A percentile compares a stretch with the other conserved stretches of the same genome.
Evolutionary conservation across 345 rosid species (phyloP).

Genomic region (Eutrema heterophyllum): DNA sequence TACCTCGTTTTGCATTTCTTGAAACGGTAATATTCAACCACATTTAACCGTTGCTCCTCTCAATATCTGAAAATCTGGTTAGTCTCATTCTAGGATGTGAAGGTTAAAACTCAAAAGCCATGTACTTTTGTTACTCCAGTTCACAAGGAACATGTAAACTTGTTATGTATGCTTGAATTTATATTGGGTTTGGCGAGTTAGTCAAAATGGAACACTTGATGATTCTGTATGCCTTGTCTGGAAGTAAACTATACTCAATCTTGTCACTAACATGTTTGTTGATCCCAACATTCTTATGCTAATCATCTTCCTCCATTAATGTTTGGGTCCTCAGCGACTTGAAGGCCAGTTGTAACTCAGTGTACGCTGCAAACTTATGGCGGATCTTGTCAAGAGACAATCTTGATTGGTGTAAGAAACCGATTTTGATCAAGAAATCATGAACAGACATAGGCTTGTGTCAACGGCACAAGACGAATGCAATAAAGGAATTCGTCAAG

Average conservation of each 20-base stretch:
- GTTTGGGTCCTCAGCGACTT: conserved; percentile 4
- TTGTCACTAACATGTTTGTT: background rate
- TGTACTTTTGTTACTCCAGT: background rate
- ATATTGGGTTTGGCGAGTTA: background rate
- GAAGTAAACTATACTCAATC: background rate
- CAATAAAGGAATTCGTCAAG: conserved; percentile 32
- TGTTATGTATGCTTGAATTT: background rate
- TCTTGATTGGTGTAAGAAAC: conserved; percentile 11
- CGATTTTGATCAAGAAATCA: conserved; percentile 21
- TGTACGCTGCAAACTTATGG: background rate
- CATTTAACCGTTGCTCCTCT: background rate
- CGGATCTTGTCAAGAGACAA: background rate
- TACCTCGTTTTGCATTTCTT: background rate
- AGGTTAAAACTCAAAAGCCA: background rate
- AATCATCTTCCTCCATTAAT: background rate
- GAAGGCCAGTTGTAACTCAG: background rate
- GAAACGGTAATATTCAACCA: background rate
- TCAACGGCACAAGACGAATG: conserved; percentile 34
- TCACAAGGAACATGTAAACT: background rate
- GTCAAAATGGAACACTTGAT: background rate
- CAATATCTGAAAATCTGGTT: background rate
- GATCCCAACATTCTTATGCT: background rate
- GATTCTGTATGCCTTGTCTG: conserved; percentile 12
- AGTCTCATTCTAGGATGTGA: background rate
- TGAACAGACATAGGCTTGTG: conserved; percentile 29